A percentile compares a stretch with the other conserved stretches of the same genome.
Conservation (phyloP, 2,329 filamentous ascomycete species). For the Aspergillus fischeri region DNA sequence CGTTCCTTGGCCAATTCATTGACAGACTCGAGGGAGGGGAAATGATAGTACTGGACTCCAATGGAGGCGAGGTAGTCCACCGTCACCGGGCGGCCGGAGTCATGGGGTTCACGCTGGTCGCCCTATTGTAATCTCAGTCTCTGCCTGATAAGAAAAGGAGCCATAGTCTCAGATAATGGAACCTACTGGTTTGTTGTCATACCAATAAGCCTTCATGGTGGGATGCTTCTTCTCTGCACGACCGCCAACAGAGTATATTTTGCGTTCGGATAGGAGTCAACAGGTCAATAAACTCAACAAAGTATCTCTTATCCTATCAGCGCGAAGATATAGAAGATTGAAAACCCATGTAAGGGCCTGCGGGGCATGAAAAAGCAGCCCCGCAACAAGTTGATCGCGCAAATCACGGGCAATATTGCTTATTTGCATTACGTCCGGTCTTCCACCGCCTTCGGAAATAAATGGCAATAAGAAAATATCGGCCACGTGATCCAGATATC, state of each 20-base stretch:
- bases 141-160: conserved; percentile 2
- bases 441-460: conserved; percentile 19
- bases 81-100: conserved; percentile 70
- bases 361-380: conserved; percentile 21
- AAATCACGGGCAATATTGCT: neutral
- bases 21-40: conserved; percentile 62
- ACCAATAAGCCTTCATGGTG: conserved; percentile 68
- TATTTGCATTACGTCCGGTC: conserved; percentile 15
- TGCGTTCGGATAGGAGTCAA: neutral
- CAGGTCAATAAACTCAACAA: neutral
- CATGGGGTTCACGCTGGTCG: conserved; percentile 88
- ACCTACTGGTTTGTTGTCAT: conserved; percentile 60
- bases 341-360: conserved; percentile 2
- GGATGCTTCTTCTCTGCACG: neutral
- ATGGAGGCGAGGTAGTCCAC: conserved; percentile 64
- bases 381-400: conserved; percentile 31
- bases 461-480: conserved; percentile 11
- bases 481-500: conserved; percentile 12
- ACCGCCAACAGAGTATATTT: neutral
- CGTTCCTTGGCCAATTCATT: conserved; percentile 70
- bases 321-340: neutral
- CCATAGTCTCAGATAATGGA: neutral
- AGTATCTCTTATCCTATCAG: neutral
- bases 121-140: conserved; percentile 54
- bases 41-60: conserved; percentile 74